Evolutionary conservation across 2,329 filamentous ascomycete genomes (phyloP).

Genomic region (Fusarium hainanense): DNA sequence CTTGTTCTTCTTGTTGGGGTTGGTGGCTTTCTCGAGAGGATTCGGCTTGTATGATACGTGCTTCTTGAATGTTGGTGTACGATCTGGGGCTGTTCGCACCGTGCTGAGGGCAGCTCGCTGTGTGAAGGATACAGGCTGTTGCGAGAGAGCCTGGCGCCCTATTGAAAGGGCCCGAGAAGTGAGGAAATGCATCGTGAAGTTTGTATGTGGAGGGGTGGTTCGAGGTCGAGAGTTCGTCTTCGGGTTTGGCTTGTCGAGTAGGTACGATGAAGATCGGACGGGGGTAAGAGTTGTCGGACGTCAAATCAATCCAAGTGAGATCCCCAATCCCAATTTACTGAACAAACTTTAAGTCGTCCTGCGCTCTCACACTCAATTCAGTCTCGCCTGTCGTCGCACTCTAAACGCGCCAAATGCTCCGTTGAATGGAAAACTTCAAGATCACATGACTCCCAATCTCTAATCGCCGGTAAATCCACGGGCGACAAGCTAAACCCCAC

Average conservation of each 20-base stretch:
- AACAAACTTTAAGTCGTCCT: constrained; percentile 8
- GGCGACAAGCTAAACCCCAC: constrained; percentile 48
- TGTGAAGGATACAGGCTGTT: constrained; percentile 18
- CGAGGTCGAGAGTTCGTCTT: constrained; percentile 12
- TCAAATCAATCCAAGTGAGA: not conserved
- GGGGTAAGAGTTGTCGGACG: not conserved
- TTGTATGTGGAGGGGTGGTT: constrained; percentile 3
- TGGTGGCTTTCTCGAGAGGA: constrained; percentile 33
- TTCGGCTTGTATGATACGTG: constrained; percentile 39
- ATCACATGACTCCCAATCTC: constrained; percentile 53
- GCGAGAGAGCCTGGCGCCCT: constrained; percentile 35
- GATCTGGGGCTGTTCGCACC: constrained; percentile 15
- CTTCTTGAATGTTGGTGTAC: constrained; percentile 41
- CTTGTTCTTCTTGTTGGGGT: constrained; percentile 44
- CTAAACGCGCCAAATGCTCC: constrained; percentile 32
- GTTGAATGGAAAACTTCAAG: constrained; percentile 47
- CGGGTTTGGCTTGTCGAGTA: not conserved
- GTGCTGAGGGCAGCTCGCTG: constrained; percentile 32
- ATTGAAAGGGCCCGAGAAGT: constrained; percentile 40
- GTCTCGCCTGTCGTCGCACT: constrained; percentile 22
- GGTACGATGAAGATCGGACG: not conserved
- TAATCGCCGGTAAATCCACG: constrained; percentile 50
- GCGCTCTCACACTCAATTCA: constrained; percentile 7
- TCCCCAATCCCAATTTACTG: constrained; percentile 24
- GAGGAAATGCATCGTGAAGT: constrained; percentile 45